Base-by-base conservation (phyloP, 2,329 filamentous ascomycete species). In the Scopulariopsis brevicaulis region DNA sequence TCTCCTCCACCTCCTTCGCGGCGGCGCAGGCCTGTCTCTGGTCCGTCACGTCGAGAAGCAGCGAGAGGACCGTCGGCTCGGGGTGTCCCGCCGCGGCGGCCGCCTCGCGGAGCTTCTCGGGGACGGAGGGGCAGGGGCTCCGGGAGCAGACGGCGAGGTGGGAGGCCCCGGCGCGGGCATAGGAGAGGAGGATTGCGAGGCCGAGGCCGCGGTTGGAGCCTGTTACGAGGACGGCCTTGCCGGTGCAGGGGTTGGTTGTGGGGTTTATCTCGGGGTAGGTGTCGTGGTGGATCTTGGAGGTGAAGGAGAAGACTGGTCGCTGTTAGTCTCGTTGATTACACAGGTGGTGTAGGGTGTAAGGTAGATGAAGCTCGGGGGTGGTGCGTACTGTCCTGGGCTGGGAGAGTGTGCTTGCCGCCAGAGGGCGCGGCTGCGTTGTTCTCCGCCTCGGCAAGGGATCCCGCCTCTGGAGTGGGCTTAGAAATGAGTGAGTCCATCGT, bases 181-280 rank as follows among this genome's bases (percentile, higher is more conserved):
- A 85, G 11, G 78, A 76, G n/a, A 79, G 64, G 1, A 80, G 80
- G 4, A 76, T 79, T 14, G 76, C 73, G 3, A 71, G 71, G 7
- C 83, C 81, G 40, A 83, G 75, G 4, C 81, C 80, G 46, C 75
- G 76, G 2, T 76, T 78, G 0, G 76, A 80, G 10, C 81, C 82
- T 1, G 75, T 81, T 55, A 85, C 75, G 59, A 86, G 72, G 54
- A 75, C 67, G 12, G 67, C 65, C 57, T 71, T 71, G 10, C 69
- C 69, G 6, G 64, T 56, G 34, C 77, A 71, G 60, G 75, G 62
- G 28, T 71, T 70, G 22, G 64, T 61, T 14, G 40, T 46, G n/a
- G 72, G 69, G 59, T 74, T 67, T 64, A 85, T 83, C 59, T 69
- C 71, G 0, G 75, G 71, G 65, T 85, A 85, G 2, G 78, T 83